Evolutionary conservation across 306 rosid species (phyloP).

Genomic region (Echinosophora koreensis): DNA sequence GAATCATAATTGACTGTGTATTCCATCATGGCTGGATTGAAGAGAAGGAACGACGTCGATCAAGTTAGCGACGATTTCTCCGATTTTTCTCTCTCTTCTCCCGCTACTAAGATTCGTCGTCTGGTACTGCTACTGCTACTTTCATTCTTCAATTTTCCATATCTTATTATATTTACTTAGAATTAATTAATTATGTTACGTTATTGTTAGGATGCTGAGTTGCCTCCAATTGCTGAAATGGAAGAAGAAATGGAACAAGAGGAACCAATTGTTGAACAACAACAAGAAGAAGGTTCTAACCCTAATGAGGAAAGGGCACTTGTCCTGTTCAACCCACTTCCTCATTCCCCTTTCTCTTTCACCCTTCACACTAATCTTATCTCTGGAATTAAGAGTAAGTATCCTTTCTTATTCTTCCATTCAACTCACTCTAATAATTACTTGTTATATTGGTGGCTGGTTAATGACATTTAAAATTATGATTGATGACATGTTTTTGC

Average conservation of each 20-base stretch:
- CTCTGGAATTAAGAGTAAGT: slow-evolving; percentile 63
- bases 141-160: neutral
- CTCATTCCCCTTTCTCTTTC: slow-evolving; percentile 56
- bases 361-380: slow-evolving; percentile 60
- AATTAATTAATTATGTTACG: neutral
- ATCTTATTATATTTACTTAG: too few relatives aligned
- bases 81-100: slow-evolving; percentile 81
- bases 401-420: too few relatives aligned
- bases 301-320: slow-evolving; percentile 72
- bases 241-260: slow-evolving; percentile 58
- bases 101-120: slow-evolving; percentile 92
- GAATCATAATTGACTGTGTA: too few relatives aligned
- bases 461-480: too few relatives aligned
- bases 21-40: slow-evolving; percentile 29
- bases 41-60: slow-evolving; percentile 62
- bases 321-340: slow-evolving; percentile 68
- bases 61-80: slow-evolving; percentile 66
- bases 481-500: too few relatives aligned
- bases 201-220: slow-evolving; percentile 60
- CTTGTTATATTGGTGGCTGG: too few relatives aligned
- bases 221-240: slow-evolving; percentile 66
- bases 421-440: neutral
- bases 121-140: slow-evolving; percentile 52
- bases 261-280: slow-evolving; percentile 18
- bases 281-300: neutral